Evolutionary conservation across 1,284 basidiomycete genomes (phyloP).

Genomic region (Cronartium quercuum): DNA sequence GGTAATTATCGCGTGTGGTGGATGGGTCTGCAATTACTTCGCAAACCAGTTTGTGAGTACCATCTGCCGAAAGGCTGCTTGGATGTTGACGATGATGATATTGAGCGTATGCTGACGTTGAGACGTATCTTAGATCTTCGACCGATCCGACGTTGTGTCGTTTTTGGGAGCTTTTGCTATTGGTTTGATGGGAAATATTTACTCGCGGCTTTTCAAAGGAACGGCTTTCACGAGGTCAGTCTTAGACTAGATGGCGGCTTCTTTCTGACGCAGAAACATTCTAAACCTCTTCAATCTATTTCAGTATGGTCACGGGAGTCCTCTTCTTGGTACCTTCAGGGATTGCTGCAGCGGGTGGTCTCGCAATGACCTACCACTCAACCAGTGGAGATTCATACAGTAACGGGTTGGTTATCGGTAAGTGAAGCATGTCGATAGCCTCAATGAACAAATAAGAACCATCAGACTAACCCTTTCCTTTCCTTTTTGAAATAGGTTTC

Average conservation of each 20-base stretch:
- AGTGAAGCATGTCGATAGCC: background rate
- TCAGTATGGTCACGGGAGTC: constrained; percentile 39
- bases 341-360: constrained; percentile 73
- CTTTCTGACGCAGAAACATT: background rate
- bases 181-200: constrained; percentile 72
- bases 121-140: constrained; percentile 74
- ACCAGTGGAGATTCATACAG: constrained; percentile 53
- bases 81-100: no score
- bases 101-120: no score
- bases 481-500: constrained; percentile 45
- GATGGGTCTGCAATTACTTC: constrained; percentile 57
- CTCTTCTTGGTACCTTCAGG: constrained; percentile 59
- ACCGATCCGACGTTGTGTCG: constrained; percentile 72
- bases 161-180: constrained; percentile 81
- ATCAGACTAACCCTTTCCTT: background rate
- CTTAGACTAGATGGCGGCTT: constrained; percentile 53
- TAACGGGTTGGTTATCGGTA: constrained; percentile 49
- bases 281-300: background rate
- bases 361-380: constrained; percentile 64
- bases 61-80: background rate
- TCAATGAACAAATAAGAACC: background rate
- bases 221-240: constrained; percentile 86
- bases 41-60: constrained; percentile 41
- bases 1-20: constrained; percentile 73
- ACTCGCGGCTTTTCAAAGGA: constrained; percentile 76